phyloP scores from a whole-genome alignment of 2,329 filamentous ascomycete species.

The Colletotrichum chrysophilum region DNA sequence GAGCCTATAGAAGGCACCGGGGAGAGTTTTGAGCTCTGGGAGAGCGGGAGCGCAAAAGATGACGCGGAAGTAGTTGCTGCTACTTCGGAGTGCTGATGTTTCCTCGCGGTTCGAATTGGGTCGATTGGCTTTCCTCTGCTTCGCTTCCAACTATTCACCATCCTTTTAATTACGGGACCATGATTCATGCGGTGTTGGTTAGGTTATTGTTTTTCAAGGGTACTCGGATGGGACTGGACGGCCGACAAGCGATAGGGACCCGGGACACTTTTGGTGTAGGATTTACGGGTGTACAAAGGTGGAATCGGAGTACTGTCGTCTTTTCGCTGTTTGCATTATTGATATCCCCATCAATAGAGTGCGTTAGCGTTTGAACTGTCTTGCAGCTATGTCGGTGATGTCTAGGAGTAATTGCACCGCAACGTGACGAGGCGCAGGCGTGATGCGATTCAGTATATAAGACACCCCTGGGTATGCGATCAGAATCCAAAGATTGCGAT shows the following conservation, averaged over 20 bases:
- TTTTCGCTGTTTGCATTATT: neutral
- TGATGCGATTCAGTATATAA: neutral
- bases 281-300: conserved; percentile 3
- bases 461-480: neutral
- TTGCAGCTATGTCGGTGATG: neutral
- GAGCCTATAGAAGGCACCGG: conserved; percentile 63
- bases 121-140: neutral
- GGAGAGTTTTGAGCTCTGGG: conserved; percentile 72
- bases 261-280: neutral
- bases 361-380: neutral
- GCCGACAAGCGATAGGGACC: neutral
- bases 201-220: neutral
- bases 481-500: neutral
- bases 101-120: neutral
- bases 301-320: conserved; percentile 5
- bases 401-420: neutral
- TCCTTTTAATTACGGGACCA: conserved; percentile 20
- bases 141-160: conserved; percentile 20
- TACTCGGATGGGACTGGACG: neutral
- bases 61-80: conserved; percentile 44
- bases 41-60: conserved; percentile 70
- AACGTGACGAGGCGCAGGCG: neutral
- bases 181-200: conserved; percentile 19
- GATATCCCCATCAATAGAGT: conserved; percentile 15
- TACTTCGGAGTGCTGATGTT: conserved; percentile 28